A percentile compares a stretch with the other conserved stretches of the same genome.
Evolutionary conservation across 495 filamentous ascomycete genomes (phyloP).

Genomic region (Neurospora sp.): DNA sequence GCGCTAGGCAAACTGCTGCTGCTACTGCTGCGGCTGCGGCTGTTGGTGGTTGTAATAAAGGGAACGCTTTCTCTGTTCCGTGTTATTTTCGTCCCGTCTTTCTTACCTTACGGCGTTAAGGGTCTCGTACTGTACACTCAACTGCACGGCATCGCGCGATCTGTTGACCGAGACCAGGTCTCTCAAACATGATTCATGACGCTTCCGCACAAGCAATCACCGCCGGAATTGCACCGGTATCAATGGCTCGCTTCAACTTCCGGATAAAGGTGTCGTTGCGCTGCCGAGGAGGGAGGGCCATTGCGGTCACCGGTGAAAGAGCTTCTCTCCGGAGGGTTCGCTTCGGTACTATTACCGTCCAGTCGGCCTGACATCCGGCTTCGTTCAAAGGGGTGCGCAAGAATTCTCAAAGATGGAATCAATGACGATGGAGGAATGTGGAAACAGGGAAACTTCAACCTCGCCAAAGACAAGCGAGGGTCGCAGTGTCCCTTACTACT

Average conservation of each 20-base stretch:
- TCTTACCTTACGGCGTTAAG: neutral
- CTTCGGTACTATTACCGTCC: neutral
- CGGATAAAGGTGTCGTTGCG: neutral
- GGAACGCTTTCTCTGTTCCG: neutral
- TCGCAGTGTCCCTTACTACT: neutral
- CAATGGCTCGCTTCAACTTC: neutral
- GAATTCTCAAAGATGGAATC: neutral
- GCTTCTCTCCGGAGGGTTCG: neutral
- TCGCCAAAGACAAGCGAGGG: neutral
- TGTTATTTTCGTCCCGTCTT: neutral
- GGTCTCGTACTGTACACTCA: neutral
- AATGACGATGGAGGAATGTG: neutral
- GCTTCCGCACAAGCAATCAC: neutral
- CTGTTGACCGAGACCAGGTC: neutral
- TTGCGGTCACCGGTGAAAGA: neutral
- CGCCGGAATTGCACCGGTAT: neutral
- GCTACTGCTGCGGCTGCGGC: neutral
- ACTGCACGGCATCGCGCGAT: neutral
- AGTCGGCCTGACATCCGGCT: neutral
- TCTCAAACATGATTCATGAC: neutral
- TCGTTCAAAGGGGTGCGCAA: neutral
- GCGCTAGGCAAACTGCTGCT: neutral
- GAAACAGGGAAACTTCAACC: neutral
- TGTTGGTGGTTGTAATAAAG: neutral
- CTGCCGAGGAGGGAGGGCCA: neutral